phyloP scores from a whole-genome alignment of 2,329 filamentous ascomycete genomes.

The Curvularia verruculosa region DNA sequence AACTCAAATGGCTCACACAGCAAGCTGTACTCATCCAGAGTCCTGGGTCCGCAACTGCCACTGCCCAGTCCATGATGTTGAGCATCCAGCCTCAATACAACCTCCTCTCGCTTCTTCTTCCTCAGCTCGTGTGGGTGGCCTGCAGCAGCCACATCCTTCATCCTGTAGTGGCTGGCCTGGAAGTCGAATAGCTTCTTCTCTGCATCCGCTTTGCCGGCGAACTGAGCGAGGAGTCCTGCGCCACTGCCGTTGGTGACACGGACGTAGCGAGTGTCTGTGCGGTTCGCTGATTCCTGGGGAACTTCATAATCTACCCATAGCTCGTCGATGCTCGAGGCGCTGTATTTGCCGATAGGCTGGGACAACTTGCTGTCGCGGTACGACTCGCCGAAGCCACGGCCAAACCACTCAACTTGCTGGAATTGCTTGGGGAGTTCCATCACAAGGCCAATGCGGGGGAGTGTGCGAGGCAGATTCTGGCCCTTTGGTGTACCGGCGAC shows the following conservation, averaged over 20 bases:
- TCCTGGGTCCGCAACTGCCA: slow-evolving; percentile 65
- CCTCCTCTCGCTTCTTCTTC: slow-evolving; percentile 59
- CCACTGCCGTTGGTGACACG: slow-evolving; percentile 28
- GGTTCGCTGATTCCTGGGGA: slow-evolving; percentile 71
- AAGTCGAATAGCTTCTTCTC: slow-evolving; percentile 53
- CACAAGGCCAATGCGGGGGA: slow-evolving; percentile 68
- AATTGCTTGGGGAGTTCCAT: slow-evolving; percentile 58
- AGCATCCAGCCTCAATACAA: slow-evolving; percentile 65
- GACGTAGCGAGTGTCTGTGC: slow-evolving; percentile 66
- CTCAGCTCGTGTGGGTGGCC: slow-evolving; percentile 68
- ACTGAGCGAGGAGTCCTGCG: slow-evolving; percentile 35
- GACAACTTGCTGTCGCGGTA: slow-evolving; percentile 70
- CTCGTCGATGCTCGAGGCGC: slow-evolving; percentile 52
- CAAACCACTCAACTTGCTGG: slow-evolving; percentile 64
- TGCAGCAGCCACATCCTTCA: slow-evolving; percentile 61
- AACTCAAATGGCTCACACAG: slow-evolving; percentile 49
- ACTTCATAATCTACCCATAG: slow-evolving; percentile 68
- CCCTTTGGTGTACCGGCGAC: slow-evolving; percentile 54
- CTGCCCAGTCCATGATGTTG: slow-evolving; percentile 68
- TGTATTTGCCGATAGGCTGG: slow-evolving; percentile 60
- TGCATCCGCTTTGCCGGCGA: slow-evolving; percentile 27
- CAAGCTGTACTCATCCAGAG: slow-evolving; percentile 50
- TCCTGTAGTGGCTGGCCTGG: slow-evolving; percentile 61
- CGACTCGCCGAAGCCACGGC: slow-evolving; percentile 68
- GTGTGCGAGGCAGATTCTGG: slow-evolving; percentile 59